Conservation (phyloP, 805 yeast species). For the Blastobotrys terrestris region DNA sequence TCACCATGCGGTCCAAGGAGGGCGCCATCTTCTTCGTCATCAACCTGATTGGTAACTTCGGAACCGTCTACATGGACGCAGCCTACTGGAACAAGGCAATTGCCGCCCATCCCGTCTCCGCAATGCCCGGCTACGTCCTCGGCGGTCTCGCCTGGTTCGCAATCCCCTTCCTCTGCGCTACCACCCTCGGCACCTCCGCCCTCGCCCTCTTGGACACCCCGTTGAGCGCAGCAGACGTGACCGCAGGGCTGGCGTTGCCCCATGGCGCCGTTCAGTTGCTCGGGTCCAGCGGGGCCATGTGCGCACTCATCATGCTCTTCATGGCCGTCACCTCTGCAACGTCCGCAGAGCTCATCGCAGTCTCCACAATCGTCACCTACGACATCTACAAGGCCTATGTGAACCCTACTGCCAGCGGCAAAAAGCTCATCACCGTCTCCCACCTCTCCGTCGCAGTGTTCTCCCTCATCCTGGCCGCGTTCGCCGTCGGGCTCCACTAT, state of each 20-base stretch:
- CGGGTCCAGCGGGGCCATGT: conserved; percentile 87
- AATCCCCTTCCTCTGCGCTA: conserved; percentile 74
- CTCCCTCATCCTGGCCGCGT: conserved; percentile 66
- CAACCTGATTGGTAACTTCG: conserved; percentile 83
- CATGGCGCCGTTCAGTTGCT: conserved; percentile 76
- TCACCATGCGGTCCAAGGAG: conserved; percentile 78
- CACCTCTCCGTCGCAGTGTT: conserved; percentile 60
- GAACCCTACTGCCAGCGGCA: conserved; percentile 73
- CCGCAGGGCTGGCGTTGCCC: conserved; percentile 65
- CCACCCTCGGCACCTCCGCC: conserved; percentile 84
- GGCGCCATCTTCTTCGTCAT: conserved; percentile 90
- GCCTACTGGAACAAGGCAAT: conserved; percentile 89
- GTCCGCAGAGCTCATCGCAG: conserved; percentile 87
- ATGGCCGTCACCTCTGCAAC: conserved; percentile 92
- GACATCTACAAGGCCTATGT: conserved; percentile 79
- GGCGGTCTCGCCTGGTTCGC: conserved; percentile 94
- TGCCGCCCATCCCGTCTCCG: conserved; percentile 76
- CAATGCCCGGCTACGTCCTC: conserved; percentile 78
- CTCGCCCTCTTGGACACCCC: conserved; percentile 46
- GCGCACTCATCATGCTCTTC: conserved; percentile 69
- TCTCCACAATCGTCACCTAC: conserved; percentile 77
- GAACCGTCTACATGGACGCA: conserved; percentile 80
- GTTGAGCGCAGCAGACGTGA: conserved; percentile 61
- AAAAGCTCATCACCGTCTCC: conserved; percentile 59
- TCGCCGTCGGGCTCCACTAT: conserved; percentile 74